Evolutionary conservation across 2,329 filamentous ascomycete genomes (phyloP), one percentile per base, ranked within the genome.

Genomic region (Sordariomycetes sp.): DNA sequence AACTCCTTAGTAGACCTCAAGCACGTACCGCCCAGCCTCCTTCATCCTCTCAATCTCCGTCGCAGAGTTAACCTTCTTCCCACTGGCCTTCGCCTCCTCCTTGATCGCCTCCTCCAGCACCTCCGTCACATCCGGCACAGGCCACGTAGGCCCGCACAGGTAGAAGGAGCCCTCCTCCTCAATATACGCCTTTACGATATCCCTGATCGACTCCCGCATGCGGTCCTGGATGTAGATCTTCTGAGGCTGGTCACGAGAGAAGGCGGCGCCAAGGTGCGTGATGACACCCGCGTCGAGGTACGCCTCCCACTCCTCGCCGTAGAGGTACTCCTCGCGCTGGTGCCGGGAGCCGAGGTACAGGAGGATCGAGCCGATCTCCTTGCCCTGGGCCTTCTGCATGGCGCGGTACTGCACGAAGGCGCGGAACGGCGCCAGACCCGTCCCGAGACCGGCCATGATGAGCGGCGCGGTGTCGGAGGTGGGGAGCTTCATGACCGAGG

Each of bases 191-290:
- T 90, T 76, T 59, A 90, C 80, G 62, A 99, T 95, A 61, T 94
- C 85, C 52, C 77, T 74, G 59, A 97, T 74, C 0, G 86, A 90
- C 80, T 97, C 80, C 59, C 94, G 80, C 94, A 99, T 99, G 63
- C 91, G 84, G 70, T 99, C 94, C 77, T 99, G 94, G 67, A 99
- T 99, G 74, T 99, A 99, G 62, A 99, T 96, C 84, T 99, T 99
- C 76, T 96, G 80, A 17, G 89, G 87, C 79, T 99, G 94, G 69
- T 99, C 94, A 69, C 94, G 87, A 59, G 89, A 95, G 79, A 99
- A 99, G 51, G 94, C 94, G 55, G 89, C 84, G 56, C 94, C 94
- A 55, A 99, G 82, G 50, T 96, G 81, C 0, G 94, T 99, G 69
- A 99, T 91, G 64, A 99, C 89, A 55, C 94, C 94, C 0, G 94